A percentile compares a stretch with the other conserved stretches of the same genome.
These are phyloP conservation scores for Fraxinus anomala DNA, from an alignment of 257 asterid genomes.

Conservation along the genomic window DNA sequence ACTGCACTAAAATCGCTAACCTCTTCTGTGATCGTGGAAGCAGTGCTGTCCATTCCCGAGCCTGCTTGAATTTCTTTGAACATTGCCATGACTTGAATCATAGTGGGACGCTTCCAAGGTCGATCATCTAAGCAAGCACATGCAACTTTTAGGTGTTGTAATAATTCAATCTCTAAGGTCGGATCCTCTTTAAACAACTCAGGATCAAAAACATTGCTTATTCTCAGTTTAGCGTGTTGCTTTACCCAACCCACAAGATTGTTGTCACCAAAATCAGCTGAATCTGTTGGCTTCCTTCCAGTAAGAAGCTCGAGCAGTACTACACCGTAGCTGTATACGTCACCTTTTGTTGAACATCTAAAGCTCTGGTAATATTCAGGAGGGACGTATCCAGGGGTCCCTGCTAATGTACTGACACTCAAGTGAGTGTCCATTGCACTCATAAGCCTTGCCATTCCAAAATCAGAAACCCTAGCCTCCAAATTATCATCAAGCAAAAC, in stretches of 20 bases:
- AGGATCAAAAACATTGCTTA: conserved; percentile 74
- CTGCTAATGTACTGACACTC: conserved; percentile 89
- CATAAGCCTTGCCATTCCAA: conserved; percentile 93
- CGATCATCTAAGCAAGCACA: conserved; percentile 81
- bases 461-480: conserved; percentile 92
- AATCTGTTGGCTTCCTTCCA: conserved; percentile 79
- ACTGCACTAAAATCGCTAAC: conserved; percentile 43
- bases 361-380: conserved; percentile 95
- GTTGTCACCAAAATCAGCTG: conserved; percentile 87
- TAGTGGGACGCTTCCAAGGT: conserved; percentile 78
- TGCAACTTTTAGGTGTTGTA: conserved; percentile 74
- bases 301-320: conserved; percentile 87
- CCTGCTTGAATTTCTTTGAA: conserved; percentile 90
- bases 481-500: conserved; percentile 82
- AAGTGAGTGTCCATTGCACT: conserved; percentile 87
- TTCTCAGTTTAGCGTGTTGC: conserved; percentile 57
- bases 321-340: conserved; percentile 91
- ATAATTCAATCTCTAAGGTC: conserved; percentile 67
- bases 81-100: conserved; percentile 84
- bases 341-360: conserved; percentile 83
- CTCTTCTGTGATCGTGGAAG: conserved; percentile 54
- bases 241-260: conserved; percentile 96
- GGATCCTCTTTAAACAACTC: conserved; percentile 68
- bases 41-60: conserved; percentile 53
- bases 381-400: conserved; percentile 96